These are phyloP conservation scores for Backusella tuberculispora DNA, from an alignment of 192 early-diverging fungal genomes.

Conservation along the genomic window DNA sequence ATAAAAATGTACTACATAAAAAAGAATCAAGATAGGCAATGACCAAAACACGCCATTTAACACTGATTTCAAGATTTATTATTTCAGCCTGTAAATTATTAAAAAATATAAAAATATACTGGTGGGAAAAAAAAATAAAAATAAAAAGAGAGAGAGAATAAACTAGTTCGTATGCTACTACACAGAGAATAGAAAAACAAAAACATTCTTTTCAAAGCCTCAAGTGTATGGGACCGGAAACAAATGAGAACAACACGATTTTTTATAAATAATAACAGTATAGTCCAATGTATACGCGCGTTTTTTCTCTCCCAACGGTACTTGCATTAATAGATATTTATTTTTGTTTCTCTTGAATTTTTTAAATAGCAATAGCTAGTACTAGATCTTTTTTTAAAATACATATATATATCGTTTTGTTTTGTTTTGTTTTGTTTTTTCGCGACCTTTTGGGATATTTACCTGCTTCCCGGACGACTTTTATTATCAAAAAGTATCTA, in stretches of 20 bases:
- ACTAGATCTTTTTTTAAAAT: too few relatives aligned
- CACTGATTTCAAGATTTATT: not conserved
- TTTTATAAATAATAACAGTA: too few relatives aligned
- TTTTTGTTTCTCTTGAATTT: too few relatives aligned
- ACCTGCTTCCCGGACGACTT: too few relatives aligned
- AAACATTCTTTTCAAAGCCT: not conserved
- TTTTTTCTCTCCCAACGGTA: too few relatives aligned
- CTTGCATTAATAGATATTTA: too few relatives aligned
- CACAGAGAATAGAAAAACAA: constrained; percentile 1
- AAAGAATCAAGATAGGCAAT: constrained; percentile 1
- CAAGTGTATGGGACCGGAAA: not conserved
- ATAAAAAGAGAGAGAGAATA: not conserved
- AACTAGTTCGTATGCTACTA: not conserved
- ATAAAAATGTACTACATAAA: not conserved
- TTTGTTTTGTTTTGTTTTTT: too few relatives aligned
- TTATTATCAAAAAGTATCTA: too few relatives aligned
- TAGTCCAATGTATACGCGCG: too few relatives aligned
- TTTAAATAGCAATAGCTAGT: too few relatives aligned
- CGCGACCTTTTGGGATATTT: too few relatives aligned
- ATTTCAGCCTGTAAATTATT: not conserved
- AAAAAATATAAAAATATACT: not conserved
- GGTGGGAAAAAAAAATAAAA: not conserved
- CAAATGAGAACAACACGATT: not conserved
- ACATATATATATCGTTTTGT: too few relatives aligned
- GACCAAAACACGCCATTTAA: constrained; percentile 12